phyloP scores from a whole-genome alignment of 225 moss, liverwort and hornwort genomes.

The Bryum argenteum region DNA sequence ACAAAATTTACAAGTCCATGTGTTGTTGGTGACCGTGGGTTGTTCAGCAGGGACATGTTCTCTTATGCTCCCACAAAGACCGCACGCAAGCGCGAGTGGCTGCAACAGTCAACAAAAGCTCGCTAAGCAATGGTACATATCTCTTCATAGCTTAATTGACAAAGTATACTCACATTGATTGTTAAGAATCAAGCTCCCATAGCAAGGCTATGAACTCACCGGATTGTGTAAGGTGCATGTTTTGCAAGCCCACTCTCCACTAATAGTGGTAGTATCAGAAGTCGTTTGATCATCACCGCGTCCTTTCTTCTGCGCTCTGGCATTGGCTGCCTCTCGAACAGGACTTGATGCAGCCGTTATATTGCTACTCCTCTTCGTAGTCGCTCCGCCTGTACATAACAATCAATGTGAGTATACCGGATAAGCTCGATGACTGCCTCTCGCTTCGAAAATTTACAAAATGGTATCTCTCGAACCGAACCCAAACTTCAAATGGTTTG shows the following conservation, averaged over 20 bases:
- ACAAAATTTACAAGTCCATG: slow-evolving; percentile 90
- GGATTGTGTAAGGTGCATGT: slow-evolving; percentile 78
- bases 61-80: slow-evolving; percentile 63
- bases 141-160: no score
- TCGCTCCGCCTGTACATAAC: slow-evolving; percentile 31
- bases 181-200: background rate
- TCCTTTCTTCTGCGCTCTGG: slow-evolving; percentile 51
- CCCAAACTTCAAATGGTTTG: no score
- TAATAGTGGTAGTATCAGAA: slow-evolving; percentile 31
- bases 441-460: no score
- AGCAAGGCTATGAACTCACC: slow-evolving; percentile 42
- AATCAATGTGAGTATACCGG: background rate
- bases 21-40: slow-evolving; percentile 23
- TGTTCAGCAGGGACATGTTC: slow-evolving; percentile 34
- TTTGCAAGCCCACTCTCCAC: slow-evolving; percentile 61
- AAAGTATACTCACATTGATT: no score
- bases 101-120: slow-evolving; percentile 39
- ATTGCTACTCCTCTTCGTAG: slow-evolving; percentile 33
- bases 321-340: slow-evolving; percentile 44
- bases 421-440: no score
- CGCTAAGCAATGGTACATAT: slow-evolving; percentile 14
- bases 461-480: no score
- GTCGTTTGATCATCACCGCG: slow-evolving; percentile 32
- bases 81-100: slow-evolving; percentile 64
- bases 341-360: slow-evolving; percentile 32